A percentile compares a stretch with the other conserved stretches of the same genome.
These are phyloP conservation scores for Cryphonectria japonica DNA, from an alignment of 2,329 filamentous ascomycete species.

Conservation along the genomic window DNA sequence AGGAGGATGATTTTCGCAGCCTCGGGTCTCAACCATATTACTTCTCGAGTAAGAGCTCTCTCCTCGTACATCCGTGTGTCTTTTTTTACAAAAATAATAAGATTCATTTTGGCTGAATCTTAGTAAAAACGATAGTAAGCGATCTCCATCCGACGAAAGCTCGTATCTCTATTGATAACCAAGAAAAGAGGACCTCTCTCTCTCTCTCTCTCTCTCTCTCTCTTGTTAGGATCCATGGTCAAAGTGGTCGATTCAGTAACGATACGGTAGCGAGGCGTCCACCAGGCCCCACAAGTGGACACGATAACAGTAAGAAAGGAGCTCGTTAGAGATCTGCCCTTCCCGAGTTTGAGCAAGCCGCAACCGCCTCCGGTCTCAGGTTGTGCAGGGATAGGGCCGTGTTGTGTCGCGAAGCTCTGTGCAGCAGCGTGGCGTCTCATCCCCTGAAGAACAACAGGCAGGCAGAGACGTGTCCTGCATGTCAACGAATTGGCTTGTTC, in stretches of 20 bases:
- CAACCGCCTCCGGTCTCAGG: conserved; percentile 26
- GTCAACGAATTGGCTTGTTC: not conserved
- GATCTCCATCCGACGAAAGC: too few relatives aligned
- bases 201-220: not conserved
- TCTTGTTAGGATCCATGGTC: not conserved
- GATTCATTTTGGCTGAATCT: not conserved
- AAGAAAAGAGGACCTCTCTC: too few relatives aligned
- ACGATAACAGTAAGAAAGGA: conserved; percentile 4
- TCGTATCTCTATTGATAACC: not conserved
- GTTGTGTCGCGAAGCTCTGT: conserved; percentile 21
- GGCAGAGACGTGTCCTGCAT: conserved; percentile 2
- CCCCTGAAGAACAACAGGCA: conserved; percentile 17
- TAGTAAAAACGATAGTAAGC: not conserved
- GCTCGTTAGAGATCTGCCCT: not conserved
- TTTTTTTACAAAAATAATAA: not conserved
- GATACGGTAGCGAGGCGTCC: not conserved
- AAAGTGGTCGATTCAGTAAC: not conserved
- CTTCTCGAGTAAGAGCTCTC: not conserved
- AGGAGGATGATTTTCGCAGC: not conserved
- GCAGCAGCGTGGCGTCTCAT: conserved; percentile 28
- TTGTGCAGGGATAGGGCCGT: conserved; percentile 9
- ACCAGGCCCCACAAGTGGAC: not conserved
- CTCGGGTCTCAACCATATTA: not conserved
- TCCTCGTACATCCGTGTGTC: not conserved
- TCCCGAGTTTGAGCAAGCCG: conserved; percentile 16